Percentiles rank a stretch among this genome's conserved stretches.
Conservation (phyloP, 176 grass and related monocot species). For the Stipa capillata region DNA sequence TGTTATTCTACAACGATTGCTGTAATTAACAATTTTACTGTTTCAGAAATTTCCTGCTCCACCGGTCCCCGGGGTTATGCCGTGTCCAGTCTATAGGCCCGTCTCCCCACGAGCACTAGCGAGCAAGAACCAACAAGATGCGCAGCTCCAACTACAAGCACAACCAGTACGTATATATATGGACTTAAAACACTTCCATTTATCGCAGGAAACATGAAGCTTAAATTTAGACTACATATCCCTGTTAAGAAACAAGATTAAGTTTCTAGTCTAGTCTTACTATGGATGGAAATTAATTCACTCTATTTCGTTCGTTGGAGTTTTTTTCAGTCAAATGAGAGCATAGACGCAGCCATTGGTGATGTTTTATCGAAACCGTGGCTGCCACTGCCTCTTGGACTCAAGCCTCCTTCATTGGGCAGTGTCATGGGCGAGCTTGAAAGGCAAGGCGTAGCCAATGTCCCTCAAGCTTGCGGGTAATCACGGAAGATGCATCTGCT, state of each 20-base stretch:
- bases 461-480: conserved; percentile 47
- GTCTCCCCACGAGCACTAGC: not conserved
- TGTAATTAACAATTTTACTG: not conserved
- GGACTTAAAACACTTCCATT: not conserved
- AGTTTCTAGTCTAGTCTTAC: not conserved
- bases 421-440: conserved; percentile 72
- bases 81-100: conserved; percentile 32
- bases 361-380: conserved; percentile 80
- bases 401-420: conserved; percentile 71
- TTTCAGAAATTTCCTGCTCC: conserved; percentile 60
- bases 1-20: not conserved
- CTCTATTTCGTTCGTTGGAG: not conserved
- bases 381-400: conserved; percentile 76
- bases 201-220: not conserved
- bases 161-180: conserved; percentile 54
- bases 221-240: not conserved
- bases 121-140: conserved; percentile 21
- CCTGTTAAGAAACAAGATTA: not conserved
- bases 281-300: not conserved
- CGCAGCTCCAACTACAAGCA: conserved; percentile 30
- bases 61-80: conserved; percentile 31
- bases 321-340: conserved; percentile 50
- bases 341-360: conserved; percentile 75
- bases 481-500: not conserved
- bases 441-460: conserved; percentile 51